A percentile compares a stretch with the other conserved stretches of the same genome.
These are phyloP conservation scores for Syncephalastrum contaminatum DNA, from an alignment of 371 early-diverging fungal species.

Conservation along the genomic window DNA sequence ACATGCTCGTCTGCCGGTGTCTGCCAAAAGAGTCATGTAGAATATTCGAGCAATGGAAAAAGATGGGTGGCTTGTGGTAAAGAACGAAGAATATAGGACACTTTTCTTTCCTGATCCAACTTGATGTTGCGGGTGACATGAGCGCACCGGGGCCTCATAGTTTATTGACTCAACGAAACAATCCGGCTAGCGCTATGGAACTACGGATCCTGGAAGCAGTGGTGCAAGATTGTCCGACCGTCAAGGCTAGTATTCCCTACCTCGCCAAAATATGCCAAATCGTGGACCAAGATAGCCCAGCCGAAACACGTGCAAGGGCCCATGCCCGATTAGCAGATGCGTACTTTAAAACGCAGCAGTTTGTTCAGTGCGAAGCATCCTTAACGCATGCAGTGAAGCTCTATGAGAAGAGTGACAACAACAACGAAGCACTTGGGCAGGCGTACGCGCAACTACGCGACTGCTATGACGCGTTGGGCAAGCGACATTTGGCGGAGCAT, in stretches of 20 bases:
- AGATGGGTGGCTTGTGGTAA: no score
- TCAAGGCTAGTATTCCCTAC: conserved; percentile 37
- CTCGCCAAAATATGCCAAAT: conserved; percentile 45
- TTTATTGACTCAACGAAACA: no score
- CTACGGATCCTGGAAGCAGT: no score
- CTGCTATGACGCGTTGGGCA: conserved; percentile 35
- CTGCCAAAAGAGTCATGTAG: no score
- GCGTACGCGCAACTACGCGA: conserved; percentile 25
- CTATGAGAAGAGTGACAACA: conserved; percentile 26
- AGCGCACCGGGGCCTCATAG: no score
- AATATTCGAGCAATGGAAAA: no score
- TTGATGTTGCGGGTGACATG: no score
- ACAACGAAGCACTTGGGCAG: conserved; percentile 1
- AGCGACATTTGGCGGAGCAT: conserved; percentile 26
- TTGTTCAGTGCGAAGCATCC: conserved; percentile 25
- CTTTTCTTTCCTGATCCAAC: no score
- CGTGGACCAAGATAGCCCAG: conserved; percentile 23
- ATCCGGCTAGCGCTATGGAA: no score
- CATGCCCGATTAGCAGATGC: conserved; percentile 37
- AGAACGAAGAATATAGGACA: no score
- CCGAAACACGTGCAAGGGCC: conserved; percentile 29
- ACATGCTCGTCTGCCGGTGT: no score
- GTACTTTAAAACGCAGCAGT: conserved; percentile 26
- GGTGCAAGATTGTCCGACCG: conserved; percentile 1
- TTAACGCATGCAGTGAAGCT: conserved; percentile 23